Percentiles rank a stretch among this genome's conserved stretches.
Evolutionary conservation across 2,329 filamentous ascomycete species (phyloP).

Genomic region (Ascomycota sp.): DNA sequence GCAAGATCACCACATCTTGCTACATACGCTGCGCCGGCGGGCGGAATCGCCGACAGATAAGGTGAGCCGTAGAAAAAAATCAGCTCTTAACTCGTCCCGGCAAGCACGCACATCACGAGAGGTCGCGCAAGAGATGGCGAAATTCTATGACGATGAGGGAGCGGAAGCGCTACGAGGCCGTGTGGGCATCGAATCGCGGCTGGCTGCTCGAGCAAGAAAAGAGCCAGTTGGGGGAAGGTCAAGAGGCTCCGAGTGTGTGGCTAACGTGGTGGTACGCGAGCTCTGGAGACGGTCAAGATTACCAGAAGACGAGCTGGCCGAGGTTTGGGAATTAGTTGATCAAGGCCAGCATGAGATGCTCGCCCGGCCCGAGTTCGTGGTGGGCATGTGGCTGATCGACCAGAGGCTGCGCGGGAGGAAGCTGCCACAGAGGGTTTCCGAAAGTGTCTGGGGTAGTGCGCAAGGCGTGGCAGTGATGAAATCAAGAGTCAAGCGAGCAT

Average conservation of each 20-base stretch:
- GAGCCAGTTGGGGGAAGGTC: slow-evolving; percentile 1
- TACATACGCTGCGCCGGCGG: slow-evolving; percentile 43
- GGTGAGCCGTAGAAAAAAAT: no score
- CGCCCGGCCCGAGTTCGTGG: slow-evolving; percentile 53
- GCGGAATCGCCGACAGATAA: no score
- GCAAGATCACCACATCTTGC: slow-evolving; percentile 36
- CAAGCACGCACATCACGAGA: slow-evolving; percentile 60
- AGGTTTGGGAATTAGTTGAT: slow-evolving; percentile 62
- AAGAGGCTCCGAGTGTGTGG: slow-evolving; percentile 29
- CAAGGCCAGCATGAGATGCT: slow-evolving; percentile 32
- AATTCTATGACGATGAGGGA: slow-evolving; percentile 53
- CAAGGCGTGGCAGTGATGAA: no score
- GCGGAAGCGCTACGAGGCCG: slow-evolving; percentile 61
- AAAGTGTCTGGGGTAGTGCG: slow-evolving; percentile 59
- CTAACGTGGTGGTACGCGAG: slow-evolving; percentile 49
- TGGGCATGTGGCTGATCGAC: slow-evolving; percentile 67
- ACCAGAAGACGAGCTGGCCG: slow-evolving; percentile 44
- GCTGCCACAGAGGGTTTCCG: slow-evolving; percentile 47
- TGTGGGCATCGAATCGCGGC: slow-evolving; percentile 69
- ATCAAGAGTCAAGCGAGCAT: no score
- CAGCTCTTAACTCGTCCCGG: slow-evolving; percentile 3
- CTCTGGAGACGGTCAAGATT: slow-evolving; percentile 57
- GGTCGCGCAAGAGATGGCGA: slow-evolving; percentile 54
- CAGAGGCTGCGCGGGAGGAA: slow-evolving; percentile 64
- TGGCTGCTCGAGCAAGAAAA: slow-evolving; percentile 17